Evolutionary conservation across 2,329 filamentous ascomycete genomes (phyloP), one percentile per base, ranked within the genome.

Genomic region (Colletotrichum filicis): DNA sequence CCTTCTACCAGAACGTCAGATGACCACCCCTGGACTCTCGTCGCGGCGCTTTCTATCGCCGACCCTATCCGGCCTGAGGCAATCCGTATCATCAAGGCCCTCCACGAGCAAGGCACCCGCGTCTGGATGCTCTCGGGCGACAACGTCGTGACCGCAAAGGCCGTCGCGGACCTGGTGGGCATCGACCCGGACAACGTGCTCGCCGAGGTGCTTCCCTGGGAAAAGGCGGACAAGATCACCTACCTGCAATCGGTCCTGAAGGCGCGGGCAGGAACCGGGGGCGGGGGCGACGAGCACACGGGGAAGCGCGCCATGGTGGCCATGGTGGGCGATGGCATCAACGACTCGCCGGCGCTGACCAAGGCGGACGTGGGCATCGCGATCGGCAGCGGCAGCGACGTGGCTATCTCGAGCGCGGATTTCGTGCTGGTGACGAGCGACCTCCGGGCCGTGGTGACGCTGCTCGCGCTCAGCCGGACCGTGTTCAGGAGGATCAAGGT

Each of bases 101-200:
- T 98, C 0, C 88, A 90, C 56, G 82, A 87, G 5, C 89, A 89
- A 19, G 91, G 92, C 24, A 92, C 93, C 59, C 89, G 92, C 37
- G 93, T 97, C 4, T 98, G 93, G 91, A 97, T 98, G 94, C 91
- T 98, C 49, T 97, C 95, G 0, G 95, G 95, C 35, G 95, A 98
- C 84, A 98, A 98, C 79, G 85, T 87, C n/a, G 91, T 86, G n/a
- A 98, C 95, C 0, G 95, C 95, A 2, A 86, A 88, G 24, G 94
- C 95, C 0, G 94, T 98, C 3, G 95, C 93, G 1, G 84, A 87
- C 2, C 90, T 90, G 78, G 87, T 98, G 22, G 94, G 94, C 26
- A 98, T 98, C 75, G 88, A 91, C 0, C 78, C 86, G 0, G 84
- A 86, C 67, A 94, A 97, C 79, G 92, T 98, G 75, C 93, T 97